Base-by-base conservation (phyloP, 2,329 filamentous ascomycete species). In the Coniochaeta sp. region DNA sequence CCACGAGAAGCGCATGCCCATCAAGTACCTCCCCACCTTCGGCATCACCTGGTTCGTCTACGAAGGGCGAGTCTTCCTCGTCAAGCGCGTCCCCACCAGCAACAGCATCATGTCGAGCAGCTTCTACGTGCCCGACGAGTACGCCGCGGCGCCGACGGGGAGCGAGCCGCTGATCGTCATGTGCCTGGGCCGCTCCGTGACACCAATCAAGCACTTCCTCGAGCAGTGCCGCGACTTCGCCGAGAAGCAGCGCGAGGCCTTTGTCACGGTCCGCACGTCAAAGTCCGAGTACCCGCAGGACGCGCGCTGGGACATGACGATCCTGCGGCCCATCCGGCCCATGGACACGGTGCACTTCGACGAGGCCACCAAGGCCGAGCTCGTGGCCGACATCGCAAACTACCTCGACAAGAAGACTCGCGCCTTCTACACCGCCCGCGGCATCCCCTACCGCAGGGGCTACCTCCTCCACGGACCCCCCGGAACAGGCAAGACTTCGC, bases 381-480 rank as follows among this genome's bases (percentile, higher is more conserved):
- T 91, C 32, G 78, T 90, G 0, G 76, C 79, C n/a, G 89, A 91
- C 68, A 82, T 91, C 9, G 76, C 79, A 62, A 85, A 85, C 62
- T 92, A 91, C 66, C 78, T 90, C 19, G 74, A 78, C 8, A 84
- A 83, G 30, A 77, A 63, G 2, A 74, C 73, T 1, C 68, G 84
- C 16, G 82, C 81, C 24, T 91, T 88, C 82, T 91, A 91, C 70
- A 79, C 87, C 32, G 82, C 89, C 61, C 83, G 88, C 26, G 88
- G 88, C 26, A 90, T 91, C 61, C 89, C 89, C 0, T 91, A 91
- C 68, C 80, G 89, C 12, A 77, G 89, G 58, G 89, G 88, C 10
- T 91, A 90, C 67, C 79, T 91, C 5, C 78, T 91, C 0, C 83
- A 91, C 66, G 89, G 89, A 0, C 88, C 89, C 1, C 89, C 88